Percentiles rank a stretch among this genome's conserved stretches.
Conservation (phyloP, 1,139 yeast genomes). For the Pneumocystis jirovecii region DNA sequence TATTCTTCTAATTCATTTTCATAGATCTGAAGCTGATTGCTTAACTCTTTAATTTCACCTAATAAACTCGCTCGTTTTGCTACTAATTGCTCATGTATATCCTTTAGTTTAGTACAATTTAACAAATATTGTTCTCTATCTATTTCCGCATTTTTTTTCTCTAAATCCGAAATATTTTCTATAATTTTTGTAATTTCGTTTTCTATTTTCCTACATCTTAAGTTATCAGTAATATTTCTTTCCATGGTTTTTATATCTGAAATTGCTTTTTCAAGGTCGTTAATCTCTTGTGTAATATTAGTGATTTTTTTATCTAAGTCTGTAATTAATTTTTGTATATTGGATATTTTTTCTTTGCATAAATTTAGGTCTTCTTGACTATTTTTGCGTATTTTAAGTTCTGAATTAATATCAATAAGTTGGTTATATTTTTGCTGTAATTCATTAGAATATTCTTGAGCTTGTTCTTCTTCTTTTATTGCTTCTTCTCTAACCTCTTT, state of each 20-base stretch:
- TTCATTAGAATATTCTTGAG: not conserved
- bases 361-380: not conserved
- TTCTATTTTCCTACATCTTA: slow-evolving; percentile 35
- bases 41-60: slow-evolving; percentile 77
- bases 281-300: slow-evolving; percentile 4
- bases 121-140: slow-evolving; percentile 50
- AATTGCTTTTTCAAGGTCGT: slow-evolving; percentile 26
- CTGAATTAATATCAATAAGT: not conserved
- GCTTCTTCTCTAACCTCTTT: slow-evolving; percentile 14
- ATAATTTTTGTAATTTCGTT: slow-evolving; percentile 26
- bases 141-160: slow-evolving; percentile 48
- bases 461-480: slow-evolving; percentile 2
- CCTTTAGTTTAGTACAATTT: slow-evolving; percentile 41
- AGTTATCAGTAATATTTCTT: slow-evolving; percentile 39
- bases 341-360: slow-evolving; percentile 9
- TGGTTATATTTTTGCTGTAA: not conserved
- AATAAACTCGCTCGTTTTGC: slow-evolving; percentile 47
- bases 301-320: slow-evolving; percentile 12
- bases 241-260: slow-evolving; percentile 39
- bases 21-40: slow-evolving; percentile 49
- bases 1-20: slow-evolving; percentile 55
- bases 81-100: slow-evolving; percentile 41
- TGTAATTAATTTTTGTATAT: slow-evolving; percentile 8
- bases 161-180: slow-evolving; percentile 29
- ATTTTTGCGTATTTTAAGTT: slow-evolving; percentile 11